A percentile compares a stretch with the other conserved stretches of the same genome.
phyloP scores from a whole-genome alignment of 352 stramenopile species.

The Phytophthora kernoviae region DNA sequence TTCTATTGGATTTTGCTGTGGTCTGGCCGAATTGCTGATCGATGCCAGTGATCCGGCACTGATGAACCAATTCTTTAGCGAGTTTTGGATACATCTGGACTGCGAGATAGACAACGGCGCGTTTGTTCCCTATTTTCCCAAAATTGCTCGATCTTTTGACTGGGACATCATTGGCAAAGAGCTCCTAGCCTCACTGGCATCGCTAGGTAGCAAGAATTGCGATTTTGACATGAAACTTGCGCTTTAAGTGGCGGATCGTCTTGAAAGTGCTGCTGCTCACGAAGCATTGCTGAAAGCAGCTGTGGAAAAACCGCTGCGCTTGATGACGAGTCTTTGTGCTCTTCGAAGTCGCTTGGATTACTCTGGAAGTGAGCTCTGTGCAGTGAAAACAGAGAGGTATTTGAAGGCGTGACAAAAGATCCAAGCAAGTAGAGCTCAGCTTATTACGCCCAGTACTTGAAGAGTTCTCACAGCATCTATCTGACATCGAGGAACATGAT shows the following conservation, averaged over 20 bases:
- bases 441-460: neutral
- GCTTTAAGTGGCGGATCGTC: neutral
- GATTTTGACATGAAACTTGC: constrained; percentile 1
- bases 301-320: neutral
- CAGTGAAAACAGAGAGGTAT: constrained; percentile 1
- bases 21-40: constrained; percentile 6
- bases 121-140: neutral
- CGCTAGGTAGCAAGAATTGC: too few relatives aligned
- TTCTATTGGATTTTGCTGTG: neutral
- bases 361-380: constrained; percentile 9
- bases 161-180: constrained; percentile 12
- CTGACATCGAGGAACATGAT: neutral
- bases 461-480: neutral
- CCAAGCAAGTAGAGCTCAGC: constrained; percentile 4
- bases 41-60: constrained; percentile 9
- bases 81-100: constrained; percentile 2
- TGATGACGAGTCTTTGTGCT: neutral
- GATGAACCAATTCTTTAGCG: constrained; percentile 16
- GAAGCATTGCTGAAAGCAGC: neutral
- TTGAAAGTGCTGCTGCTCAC: constrained; percentile 1
- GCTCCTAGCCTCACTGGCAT: constrained; percentile 3
- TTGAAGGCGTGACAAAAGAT: neutral
- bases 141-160: constrained; percentile 11
- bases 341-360: neutral
- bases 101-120: neutral